Evolutionary conservation across 345 rosid genomes (phyloP).

Genomic region (Linum lewisii): DNA sequence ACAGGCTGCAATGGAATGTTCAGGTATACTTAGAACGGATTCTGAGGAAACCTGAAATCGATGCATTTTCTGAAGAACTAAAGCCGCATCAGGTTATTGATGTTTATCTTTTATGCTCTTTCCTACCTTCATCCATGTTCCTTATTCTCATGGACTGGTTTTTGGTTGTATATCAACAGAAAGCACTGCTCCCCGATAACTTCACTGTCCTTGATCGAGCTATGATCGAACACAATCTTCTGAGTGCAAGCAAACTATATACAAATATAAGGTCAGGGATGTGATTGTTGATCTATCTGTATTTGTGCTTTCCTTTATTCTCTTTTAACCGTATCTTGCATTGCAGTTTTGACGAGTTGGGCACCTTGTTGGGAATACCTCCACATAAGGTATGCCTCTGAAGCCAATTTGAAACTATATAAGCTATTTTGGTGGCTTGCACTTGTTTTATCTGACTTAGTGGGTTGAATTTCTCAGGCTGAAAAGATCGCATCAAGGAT

Average conservation of each 20-base stretch:
- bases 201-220: constrained; percentile 94
- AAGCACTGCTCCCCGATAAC: constrained; percentile 88
- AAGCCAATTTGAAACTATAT: no score
- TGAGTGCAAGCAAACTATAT: constrained; percentile 95
- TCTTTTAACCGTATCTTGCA: constrained; percentile 8
- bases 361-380: constrained; percentile 88
- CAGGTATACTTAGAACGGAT: constrained; percentile 96
- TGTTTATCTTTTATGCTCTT: constrained; percentile 6
- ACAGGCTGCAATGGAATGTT: constrained; percentile 13
- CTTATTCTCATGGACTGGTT: constrained; percentile 6
- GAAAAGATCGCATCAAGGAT: constrained; percentile 98
- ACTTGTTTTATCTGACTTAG: no score
- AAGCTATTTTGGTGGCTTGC: no score
- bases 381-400: constrained; percentile 60
- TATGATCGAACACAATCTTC: constrained; percentile 95
- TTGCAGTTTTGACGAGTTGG: constrained; percentile 82
- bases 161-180: constrained; percentile 35
- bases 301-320: constrained; percentile 2
- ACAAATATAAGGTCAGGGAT: constrained; percentile 72
- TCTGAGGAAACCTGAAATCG: constrained; percentile 88
- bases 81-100: constrained; percentile 81
- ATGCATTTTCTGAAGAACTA: constrained; percentile 84
- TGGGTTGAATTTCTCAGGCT: constrained; percentile 48
- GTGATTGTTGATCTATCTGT: neutral
- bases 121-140: constrained; percentile 2